Evolutionary conservation across 306 rosid species (phyloP).

Genomic region (Casuarina equisetifolia): DNA sequence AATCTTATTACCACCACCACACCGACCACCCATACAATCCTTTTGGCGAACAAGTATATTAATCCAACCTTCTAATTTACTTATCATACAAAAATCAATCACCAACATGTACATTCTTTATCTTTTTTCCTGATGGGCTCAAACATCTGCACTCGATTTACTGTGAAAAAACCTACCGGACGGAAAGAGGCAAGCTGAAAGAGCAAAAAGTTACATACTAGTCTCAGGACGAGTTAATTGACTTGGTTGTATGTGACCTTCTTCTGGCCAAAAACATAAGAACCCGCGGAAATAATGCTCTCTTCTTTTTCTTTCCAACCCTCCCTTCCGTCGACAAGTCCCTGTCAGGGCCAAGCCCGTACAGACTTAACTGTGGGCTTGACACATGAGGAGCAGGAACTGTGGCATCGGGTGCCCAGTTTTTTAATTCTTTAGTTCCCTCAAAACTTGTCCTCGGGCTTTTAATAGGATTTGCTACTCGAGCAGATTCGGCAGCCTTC

Average conservation of each 20-base stretch:
- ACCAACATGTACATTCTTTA: slow-evolving; percentile 40
- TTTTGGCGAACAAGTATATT: slow-evolving; percentile 32
- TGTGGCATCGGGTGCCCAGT: slow-evolving; percentile 26
- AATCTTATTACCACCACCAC: slow-evolving; percentile 35
- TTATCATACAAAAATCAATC: slow-evolving; percentile 46
- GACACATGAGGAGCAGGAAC: slow-evolving; percentile 34
- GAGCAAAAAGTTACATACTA: slow-evolving; percentile 26
- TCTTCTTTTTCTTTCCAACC: slow-evolving; percentile 74
- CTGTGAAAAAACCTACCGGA: slow-evolving; percentile 30
- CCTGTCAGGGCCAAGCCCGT: slow-evolving; percentile 30
- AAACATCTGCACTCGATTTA: slow-evolving; percentile 19
- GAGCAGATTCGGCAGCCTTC: slow-evolving; percentile 64
- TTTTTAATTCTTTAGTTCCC: slow-evolving; percentile 49
- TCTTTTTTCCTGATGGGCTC: background rate
- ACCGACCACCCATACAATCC: slow-evolving; percentile 37
- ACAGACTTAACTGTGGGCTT: slow-evolving; percentile 47
- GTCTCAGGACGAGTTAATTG: slow-evolving; percentile 33
- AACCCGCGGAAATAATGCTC: slow-evolving; percentile 73
- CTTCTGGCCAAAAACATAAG: slow-evolving; percentile 84
- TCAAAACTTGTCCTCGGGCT: slow-evolving; percentile 77
- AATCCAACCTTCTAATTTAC: slow-evolving; percentile 32
- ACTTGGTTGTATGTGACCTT: slow-evolving; percentile 49
- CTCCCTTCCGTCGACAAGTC: slow-evolving; percentile 58
- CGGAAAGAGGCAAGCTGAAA: slow-evolving; percentile 29
- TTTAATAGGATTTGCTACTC: slow-evolving; percentile 42